Conservation (phyloP, 1,139 yeast species). For the Suhomyces terraborum region DNA sequence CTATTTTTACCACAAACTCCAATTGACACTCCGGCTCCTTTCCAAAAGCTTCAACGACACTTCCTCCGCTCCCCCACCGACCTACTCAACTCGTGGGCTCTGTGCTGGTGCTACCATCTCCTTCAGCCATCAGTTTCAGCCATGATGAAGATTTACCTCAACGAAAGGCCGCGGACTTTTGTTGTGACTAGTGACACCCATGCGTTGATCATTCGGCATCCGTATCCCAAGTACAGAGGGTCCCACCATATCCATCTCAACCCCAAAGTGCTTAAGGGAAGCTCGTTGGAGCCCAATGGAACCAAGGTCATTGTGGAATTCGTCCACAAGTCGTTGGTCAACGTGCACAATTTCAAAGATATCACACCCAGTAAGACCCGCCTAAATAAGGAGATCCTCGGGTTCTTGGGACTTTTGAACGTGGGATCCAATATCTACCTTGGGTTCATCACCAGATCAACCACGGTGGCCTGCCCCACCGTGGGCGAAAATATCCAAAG, state of each 20-base stretch:
- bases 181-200: conserved; percentile 50
- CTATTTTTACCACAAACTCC: neutral
- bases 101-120: neutral
- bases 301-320: conserved; percentile 54
- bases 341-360: conserved; percentile 43
- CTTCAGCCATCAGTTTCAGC: neutral
- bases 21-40: neutral
- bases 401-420: conserved; percentile 61
- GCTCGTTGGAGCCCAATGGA: conserved; percentile 7
- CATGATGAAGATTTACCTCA: conserved; percentile 53
- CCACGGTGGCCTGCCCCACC: conserved; percentile 60
- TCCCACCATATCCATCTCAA: conserved; percentile 37
- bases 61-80: neutral
- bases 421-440: conserved; percentile 57
- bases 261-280: conserved; percentile 23
- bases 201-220: conserved; percentile 55
- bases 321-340: conserved; percentile 36
- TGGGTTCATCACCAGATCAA: conserved; percentile 59
- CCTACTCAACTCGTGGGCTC: neutral
- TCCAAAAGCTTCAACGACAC: too few relatives aligned
- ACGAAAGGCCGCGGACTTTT: conserved; percentile 56
- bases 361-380: conserved; percentile 34
- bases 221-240: conserved; percentile 37
- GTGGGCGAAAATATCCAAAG: conserved; percentile 53
- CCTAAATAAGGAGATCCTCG: conserved; percentile 42